Evolutionary conservation across 2,329 filamentous ascomycete species (phyloP).

Genomic region (Cladosporium cucumerinum): DNA sequence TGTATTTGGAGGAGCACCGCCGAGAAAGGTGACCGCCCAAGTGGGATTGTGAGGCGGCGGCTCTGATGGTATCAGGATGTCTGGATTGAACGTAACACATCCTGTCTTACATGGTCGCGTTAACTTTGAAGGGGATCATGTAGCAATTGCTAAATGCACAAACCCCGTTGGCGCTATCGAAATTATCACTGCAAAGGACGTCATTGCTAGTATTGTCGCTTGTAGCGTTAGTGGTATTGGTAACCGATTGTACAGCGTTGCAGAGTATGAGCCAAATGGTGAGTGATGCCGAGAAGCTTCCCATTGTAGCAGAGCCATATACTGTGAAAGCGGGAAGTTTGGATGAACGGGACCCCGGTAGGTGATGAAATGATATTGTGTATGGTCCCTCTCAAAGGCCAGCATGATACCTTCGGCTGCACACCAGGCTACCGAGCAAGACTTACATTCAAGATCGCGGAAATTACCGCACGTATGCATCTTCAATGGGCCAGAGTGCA

Average conservation of each 20-base stretch:
- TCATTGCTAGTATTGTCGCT: neutral
- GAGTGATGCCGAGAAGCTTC: neutral
- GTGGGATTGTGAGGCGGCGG: neutral
- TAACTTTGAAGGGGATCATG: neutral
- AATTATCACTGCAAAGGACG: neutral
- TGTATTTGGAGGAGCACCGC: neutral
- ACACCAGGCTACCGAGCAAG: neutral
- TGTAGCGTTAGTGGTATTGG: neutral
- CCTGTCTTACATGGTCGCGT: neutral
- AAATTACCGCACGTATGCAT: too few relatives aligned
- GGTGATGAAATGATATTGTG: neutral
- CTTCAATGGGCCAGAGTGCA: neutral
- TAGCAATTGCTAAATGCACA: neutral
- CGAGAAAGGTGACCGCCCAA: neutral
- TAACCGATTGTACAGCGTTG: neutral
- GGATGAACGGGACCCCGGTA: neutral
- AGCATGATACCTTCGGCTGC: neutral
- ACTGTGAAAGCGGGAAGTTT: neutral
- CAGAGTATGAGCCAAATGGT: neutral
- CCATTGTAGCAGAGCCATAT: neutral
- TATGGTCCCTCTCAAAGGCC: neutral
- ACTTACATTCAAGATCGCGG: too few relatives aligned
- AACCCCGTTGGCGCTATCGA: neutral
- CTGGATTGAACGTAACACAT: neutral
- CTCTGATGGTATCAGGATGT: neutral